Evolutionary conservation across 2,329 filamentous ascomycete species (phyloP).

Genomic region (Chaetomiaceae sp.): DNA sequence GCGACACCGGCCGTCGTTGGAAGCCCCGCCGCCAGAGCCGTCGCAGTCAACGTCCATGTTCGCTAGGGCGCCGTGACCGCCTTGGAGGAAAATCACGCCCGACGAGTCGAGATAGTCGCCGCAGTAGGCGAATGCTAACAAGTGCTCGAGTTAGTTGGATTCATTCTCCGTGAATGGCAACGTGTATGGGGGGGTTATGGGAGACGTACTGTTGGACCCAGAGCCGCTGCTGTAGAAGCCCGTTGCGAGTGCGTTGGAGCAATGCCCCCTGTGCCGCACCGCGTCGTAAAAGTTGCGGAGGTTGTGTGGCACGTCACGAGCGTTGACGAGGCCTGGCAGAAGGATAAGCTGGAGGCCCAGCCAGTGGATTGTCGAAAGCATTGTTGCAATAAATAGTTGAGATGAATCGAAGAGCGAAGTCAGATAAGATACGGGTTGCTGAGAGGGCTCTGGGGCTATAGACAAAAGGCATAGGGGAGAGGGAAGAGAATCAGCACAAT

Average conservation of each 20-base stretch:
- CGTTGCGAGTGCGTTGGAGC: conserved; percentile 30
- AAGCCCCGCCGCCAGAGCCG: conserved; percentile 36
- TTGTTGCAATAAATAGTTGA: not conserved
- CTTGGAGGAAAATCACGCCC: conserved; percentile 43
- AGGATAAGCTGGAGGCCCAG: not conserved
- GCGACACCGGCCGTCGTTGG: conserved; percentile 40
- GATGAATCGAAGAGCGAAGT: too few species aligned
- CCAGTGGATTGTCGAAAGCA: not conserved
- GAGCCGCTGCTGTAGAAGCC: conserved; percentile 33
- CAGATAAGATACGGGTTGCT: too few species aligned
- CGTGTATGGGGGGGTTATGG: not conserved
- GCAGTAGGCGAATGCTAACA: conserved; percentile 37
- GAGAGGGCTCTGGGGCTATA: too few species aligned
- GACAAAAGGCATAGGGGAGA: too few species aligned
- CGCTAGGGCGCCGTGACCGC: conserved; percentile 35
- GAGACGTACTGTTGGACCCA: conserved; percentile 27
- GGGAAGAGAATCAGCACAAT: too few species aligned
- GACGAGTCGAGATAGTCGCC: conserved; percentile 36
- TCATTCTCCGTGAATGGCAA: too few species aligned
- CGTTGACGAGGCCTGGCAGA: not conserved
- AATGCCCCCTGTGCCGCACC: conserved; percentile 29
- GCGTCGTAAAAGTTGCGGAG: conserved; percentile 32
- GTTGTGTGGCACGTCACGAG: conserved; percentile 26
- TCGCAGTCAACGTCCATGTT: conserved; percentile 60
- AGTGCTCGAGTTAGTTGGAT: not conserved